Conservation (phyloP, 768 basidiomycete species). For the Hirschioporus abietinus region DNA sequence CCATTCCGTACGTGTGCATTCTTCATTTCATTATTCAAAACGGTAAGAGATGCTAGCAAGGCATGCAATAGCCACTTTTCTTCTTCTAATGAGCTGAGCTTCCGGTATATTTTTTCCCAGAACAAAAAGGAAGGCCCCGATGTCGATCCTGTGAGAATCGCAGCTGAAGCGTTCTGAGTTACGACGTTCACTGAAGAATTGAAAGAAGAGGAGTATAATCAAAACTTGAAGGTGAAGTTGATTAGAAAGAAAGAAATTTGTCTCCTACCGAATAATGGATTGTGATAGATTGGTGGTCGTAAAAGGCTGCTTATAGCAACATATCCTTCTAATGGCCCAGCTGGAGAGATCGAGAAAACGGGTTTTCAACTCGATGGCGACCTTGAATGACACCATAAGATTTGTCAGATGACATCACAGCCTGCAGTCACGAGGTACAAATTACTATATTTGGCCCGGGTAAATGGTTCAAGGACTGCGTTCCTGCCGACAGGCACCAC, state of each 20-base stretch:
- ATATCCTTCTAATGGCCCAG: conserved; percentile 82
- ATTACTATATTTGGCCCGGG: too few species aligned
- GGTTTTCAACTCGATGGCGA: too few species aligned
- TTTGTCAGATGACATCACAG: too few species aligned
- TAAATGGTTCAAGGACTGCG: too few species aligned
- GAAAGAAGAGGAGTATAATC: conserved; percentile 9
- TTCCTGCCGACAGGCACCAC: too few species aligned
- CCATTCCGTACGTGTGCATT: conserved; percentile 50
- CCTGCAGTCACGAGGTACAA: too few species aligned
- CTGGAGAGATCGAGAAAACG: conserved; percentile 47
- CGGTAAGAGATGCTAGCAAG: conserved; percentile 41
- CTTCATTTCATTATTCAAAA: conserved; percentile 49
- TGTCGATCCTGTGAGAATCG: conserved; percentile 39
- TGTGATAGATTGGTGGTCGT: conserved; percentile 45
- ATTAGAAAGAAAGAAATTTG: conserved; percentile 12
- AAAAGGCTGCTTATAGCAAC: conserved; percentile 65
- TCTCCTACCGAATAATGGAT: conserved; percentile 49
- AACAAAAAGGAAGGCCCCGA: conserved; percentile 82
- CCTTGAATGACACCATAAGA: too few species aligned
- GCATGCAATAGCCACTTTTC: conserved; percentile 76
- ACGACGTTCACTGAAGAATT: conserved; percentile 40
- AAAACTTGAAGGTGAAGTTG: conserved; percentile 7
- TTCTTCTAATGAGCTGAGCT: conserved; percentile 54
- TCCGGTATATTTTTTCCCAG: conserved; percentile 84
- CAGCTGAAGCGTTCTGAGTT: conserved; percentile 41